Base-by-base conservation (phyloP, 78 protist genomes). In the Parvularia atlantis region DNA sequence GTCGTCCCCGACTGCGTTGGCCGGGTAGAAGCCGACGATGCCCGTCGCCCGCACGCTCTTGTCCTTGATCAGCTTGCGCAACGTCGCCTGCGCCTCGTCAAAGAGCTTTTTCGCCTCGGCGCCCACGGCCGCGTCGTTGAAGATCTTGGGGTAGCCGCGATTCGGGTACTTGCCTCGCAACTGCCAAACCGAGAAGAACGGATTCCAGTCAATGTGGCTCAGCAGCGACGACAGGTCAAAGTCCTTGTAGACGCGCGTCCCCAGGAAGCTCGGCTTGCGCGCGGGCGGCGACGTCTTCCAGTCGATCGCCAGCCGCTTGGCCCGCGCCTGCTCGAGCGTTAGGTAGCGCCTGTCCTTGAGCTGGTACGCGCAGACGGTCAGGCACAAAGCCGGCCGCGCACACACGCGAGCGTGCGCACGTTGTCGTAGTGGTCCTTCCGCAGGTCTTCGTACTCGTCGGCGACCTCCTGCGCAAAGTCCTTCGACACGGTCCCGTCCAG, bases 161-260 rank as follows among this genome's bases (percentile, higher is more conserved):
- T 90, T 95, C 31, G 99, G 99, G 77, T 89, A 93, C 65, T 78
- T 79, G 31, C 99, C 98, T 26, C 94, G 90, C 31, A 96, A 62
- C 75, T 88, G 92, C 94, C 91, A 94, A 33, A 84, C 80, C 56
- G 64, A 68, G 62, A 87, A 90, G 89, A 90, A 88, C 43, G 93
- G 94, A 9, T 96, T 93, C 99, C 99, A 96, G 72, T 96, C 98
- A 66, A 96, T 96, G 71, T 69, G 73, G 31, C 50, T 58, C 24
- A 92, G 35, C n/a, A 92, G 71, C 48, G 72, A 39, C 60, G 81
- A 84, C 17, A 96, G 78, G 28, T 73, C 78, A 59, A 71, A 80
- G 58, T 91, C 78, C 26, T 39, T 44, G 46, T 77, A 60, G 26
- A 81, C 59, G 35, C 2, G 33, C 30, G 11, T 28, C 20, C 75